Conservation (phyloP, 2,329 filamentous ascomycete species). For the Boeremia lycopersici region DNA sequence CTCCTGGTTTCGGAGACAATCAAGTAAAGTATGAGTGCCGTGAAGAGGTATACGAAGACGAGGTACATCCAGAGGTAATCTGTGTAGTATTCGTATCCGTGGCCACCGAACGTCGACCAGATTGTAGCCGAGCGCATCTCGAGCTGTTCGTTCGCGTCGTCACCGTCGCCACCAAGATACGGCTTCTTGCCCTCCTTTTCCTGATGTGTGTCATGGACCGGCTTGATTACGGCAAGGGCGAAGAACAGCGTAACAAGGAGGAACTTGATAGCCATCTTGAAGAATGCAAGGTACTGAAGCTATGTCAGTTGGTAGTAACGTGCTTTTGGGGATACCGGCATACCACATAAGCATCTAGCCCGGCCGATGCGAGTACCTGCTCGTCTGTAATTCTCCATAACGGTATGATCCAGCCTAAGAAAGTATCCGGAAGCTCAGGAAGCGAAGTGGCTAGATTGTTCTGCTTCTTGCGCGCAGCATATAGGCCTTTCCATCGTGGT, state of each 20-base stretch:
- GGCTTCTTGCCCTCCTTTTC: conserved; percentile 35
- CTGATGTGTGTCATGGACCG: conserved; percentile 75
- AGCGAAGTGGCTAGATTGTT: conserved; percentile 68
- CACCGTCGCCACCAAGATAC: conserved; percentile 18
- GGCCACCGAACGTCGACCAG: conserved; percentile 24
- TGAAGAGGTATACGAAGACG: conserved; percentile 94
- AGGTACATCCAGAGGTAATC: conserved; percentile 90
- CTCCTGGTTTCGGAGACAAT: conserved; percentile 82
- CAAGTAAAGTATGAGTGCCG: conserved; percentile 77
- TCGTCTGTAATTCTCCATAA: conserved; percentile 86
- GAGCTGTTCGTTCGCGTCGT: conserved; percentile 19
- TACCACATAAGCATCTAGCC: conserved; percentile 92
- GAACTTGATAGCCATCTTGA: conserved; percentile 91
- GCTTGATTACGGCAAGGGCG: conserved; percentile 78
- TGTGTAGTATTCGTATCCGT: conserved; percentile 50
- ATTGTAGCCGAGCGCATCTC: conserved; percentile 25
- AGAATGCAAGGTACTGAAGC: conserved; percentile 81
- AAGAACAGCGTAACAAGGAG: conserved; percentile 82
- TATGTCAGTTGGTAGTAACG: conserved; percentile 6
- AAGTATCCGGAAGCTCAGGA: conserved; percentile 79
- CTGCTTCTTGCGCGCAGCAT: conserved; percentile 84
- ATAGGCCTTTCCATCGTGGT: conserved; percentile 89
- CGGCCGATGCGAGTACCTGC: conserved; percentile 86
- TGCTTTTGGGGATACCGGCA: conserved; percentile 34
- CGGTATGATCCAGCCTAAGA: conserved; percentile 92